Conservation (phyloP, 2,329 filamentous ascomycete species). For the Fusarium nodosum region DNA sequence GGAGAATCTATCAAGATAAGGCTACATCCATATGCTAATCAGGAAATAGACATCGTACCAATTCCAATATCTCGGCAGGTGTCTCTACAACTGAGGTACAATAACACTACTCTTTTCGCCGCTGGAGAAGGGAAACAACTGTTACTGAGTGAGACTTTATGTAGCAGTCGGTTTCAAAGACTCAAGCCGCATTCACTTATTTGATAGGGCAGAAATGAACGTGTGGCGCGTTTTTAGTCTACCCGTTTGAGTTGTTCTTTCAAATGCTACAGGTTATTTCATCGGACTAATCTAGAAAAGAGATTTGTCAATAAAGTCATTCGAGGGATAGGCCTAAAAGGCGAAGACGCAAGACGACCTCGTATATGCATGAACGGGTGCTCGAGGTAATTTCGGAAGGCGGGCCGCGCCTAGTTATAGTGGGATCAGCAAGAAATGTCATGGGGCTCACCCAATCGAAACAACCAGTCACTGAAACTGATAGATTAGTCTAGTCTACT, state of each 20-base stretch:
- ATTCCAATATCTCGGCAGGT: too few species aligned
- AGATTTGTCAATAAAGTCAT: background rate
- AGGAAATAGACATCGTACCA: too few species aligned
- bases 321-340: background rate
- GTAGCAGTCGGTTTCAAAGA: background rate
- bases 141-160: background rate
- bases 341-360: background rate
- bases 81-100: too few species aligned
- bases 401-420: conserved; percentile 1
- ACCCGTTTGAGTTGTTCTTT: background rate
- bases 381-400: background rate
- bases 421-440: background rate
- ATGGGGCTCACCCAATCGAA: background rate
- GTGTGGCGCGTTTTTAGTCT: background rate
- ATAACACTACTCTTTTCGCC: background rate
- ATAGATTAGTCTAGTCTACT: too few species aligned
- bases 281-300: background rate
- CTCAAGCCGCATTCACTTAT: background rate
- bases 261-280: background rate
- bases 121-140: background rate
- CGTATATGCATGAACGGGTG: conserved; percentile 3
- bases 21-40: too few species aligned
- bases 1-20: fast-evolving
- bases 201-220: background rate
- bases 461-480: background rate